Conservation (phyloP, 1,139 yeast species). For the Lizanozyma gosingica region DNA sequence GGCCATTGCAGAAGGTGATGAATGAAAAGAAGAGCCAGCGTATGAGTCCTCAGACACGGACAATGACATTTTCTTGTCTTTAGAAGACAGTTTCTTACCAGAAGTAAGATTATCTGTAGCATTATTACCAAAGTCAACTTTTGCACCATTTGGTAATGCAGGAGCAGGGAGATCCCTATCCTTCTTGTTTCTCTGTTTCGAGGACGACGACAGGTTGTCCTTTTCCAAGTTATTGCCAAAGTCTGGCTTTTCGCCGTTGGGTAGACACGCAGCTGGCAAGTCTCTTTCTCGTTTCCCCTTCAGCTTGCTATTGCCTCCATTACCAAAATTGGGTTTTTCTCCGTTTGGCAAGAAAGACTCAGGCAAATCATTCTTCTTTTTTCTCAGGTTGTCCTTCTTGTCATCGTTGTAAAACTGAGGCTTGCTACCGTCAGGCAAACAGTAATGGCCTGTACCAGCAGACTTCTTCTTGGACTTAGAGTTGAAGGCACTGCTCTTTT, state of each 20-base stretch:
- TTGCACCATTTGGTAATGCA: conserved; percentile 14
- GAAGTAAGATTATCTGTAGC: conserved; percentile 8
- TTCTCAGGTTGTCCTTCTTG: conserved; percentile 7
- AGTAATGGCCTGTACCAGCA: neutral
- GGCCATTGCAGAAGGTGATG: conserved; percentile 49
- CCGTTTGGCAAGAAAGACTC: conserved; percentile 23
- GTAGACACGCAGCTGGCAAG: conserved; percentile 12
- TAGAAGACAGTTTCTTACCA: conserved; percentile 10
- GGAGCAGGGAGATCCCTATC: conserved; percentile 2
- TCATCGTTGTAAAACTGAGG: neutral
- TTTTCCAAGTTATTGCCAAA: conserved; percentile 20
- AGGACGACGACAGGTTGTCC: conserved; percentile 5
- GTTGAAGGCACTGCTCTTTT: no score
- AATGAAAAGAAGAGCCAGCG: conserved; percentile 53
- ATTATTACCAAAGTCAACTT: conserved; percentile 12
- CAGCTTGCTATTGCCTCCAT: conserved; percentile 3
- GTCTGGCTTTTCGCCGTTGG: conserved; percentile 35
- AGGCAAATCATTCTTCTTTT: conserved; percentile 11
- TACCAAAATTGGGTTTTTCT: conserved; percentile 22
- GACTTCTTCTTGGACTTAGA: conserved; percentile 3
- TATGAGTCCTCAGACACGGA: conserved; percentile 24
- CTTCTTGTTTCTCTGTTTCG: conserved; percentile 7
- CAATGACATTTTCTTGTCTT: conserved; percentile 4
- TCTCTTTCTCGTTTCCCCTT: neutral
- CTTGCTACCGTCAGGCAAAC: neutral